phyloP scores from a whole-genome alignment of 2,329 filamentous ascomycete genomes.

The Hymenoscyphus fraxineus region DNA sequence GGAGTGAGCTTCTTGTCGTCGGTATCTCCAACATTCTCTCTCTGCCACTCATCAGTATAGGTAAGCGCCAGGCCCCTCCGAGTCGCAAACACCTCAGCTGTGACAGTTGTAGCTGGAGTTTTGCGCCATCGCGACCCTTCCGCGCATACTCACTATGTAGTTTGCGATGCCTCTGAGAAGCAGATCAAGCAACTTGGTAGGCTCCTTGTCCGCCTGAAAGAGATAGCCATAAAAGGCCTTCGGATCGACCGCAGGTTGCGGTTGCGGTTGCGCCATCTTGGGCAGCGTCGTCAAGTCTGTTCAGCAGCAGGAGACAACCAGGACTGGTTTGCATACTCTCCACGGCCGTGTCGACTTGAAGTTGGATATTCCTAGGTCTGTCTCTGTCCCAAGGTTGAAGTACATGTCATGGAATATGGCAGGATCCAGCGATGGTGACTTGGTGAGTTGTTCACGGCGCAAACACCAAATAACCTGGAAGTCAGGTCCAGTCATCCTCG shows the following conservation, averaged over 20 bases:
- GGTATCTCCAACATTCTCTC: constrained; percentile 55
- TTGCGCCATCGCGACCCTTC: constrained; percentile 3
- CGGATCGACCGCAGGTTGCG: constrained; percentile 21
- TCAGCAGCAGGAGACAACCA: constrained; percentile 3
- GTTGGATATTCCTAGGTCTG: neutral
- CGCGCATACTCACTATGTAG: constrained; percentile 58
- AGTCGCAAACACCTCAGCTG: constrained; percentile 1
- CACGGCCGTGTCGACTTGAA: constrained; percentile 4
- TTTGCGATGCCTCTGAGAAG: constrained; percentile 65
- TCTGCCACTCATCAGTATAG: constrained; percentile 40
- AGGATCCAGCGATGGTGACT: constrained; percentile 9
- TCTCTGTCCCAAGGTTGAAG: neutral
- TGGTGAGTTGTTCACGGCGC: constrained; percentile 14
- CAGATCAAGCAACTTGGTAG: constrained; percentile 63
- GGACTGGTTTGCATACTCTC: constrained; percentile 16
- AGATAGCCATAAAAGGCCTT: constrained; percentile 58
- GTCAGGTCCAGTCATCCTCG: constrained; percentile 4
- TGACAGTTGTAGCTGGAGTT: too few species aligned
- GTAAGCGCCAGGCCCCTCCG: neutral
- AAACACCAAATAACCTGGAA: neutral
- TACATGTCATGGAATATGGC: neutral
- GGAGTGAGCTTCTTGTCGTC: constrained; percentile 55
- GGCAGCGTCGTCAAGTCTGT: constrained; percentile 6
- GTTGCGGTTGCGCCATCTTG: constrained; percentile 21
- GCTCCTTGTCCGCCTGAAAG: constrained; percentile 64